These are phyloP conservation scores for Articulospora tetracladia DNA, from an alignment of 495 filamentous ascomycete species.

Conservation along the genomic window DNA sequence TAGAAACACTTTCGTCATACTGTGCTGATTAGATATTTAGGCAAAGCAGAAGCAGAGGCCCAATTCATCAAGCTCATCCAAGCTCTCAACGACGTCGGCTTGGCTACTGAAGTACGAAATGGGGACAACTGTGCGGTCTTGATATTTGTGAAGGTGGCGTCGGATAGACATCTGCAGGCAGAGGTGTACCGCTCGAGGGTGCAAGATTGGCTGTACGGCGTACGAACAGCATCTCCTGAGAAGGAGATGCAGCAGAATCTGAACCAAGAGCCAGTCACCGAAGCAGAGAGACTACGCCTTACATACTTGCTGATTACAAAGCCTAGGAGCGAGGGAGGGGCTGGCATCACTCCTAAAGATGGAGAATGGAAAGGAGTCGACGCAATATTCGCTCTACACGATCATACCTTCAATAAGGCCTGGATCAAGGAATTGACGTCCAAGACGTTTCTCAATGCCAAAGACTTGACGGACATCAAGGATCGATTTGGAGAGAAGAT, in stretches of 20 bases:
- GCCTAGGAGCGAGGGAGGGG: conserved; percentile 76
- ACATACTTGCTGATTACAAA: conserved; percentile 85
- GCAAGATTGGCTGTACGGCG: conserved; percentile 94
- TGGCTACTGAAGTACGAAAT: conserved; percentile 80
- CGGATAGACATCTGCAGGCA: conserved; percentile 53
- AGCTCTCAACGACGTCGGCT: conserved; percentile 66
- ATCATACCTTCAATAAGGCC: conserved; percentile 77
- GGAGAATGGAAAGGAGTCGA: conserved; percentile 85
- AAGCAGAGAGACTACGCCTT: conserved; percentile 84
- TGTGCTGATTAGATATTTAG: conserved; percentile 38
- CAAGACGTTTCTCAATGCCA: conserved; percentile 70
- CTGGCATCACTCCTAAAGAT: conserved; percentile 77
- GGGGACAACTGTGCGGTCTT: conserved; percentile 75
- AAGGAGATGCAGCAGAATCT: conserved; percentile 62
- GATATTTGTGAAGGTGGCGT: conserved; percentile 77
- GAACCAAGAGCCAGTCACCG: conserved; percentile 66
- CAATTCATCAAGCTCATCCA: conserved; percentile 73
- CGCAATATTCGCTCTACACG: conserved; percentile 84
- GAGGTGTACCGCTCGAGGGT: conserved; percentile 73
- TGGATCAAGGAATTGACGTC: conserved; percentile 90
- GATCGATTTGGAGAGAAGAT: conserved; percentile 90
- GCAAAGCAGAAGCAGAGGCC: conserved; percentile 60
- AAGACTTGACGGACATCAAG: conserved; percentile 81
- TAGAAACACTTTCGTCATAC: neutral
- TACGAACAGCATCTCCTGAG: conserved; percentile 74